Conservation (phyloP, 768 basidiomycete genomes). For the Lactarius deliciosus region DNA sequence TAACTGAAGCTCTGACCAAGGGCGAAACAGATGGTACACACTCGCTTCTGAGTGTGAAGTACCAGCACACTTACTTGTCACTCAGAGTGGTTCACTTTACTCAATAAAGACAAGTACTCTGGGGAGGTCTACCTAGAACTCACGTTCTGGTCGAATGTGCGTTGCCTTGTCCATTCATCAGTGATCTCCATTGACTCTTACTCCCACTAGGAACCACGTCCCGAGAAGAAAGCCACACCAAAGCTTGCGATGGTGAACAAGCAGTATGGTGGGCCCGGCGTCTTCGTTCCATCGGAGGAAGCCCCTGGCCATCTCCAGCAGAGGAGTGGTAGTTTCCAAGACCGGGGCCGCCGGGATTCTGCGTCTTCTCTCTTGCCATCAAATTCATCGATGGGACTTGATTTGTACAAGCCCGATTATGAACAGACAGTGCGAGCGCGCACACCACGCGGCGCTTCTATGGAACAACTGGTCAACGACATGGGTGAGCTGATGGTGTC, state of each 20-base stretch:
- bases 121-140: conserved; percentile 96
- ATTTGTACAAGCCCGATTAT: conserved; percentile 75
- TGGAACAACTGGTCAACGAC: conserved; percentile 60
- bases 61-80: conserved; percentile 24
- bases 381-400: conserved; percentile 57
- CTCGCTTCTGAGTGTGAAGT: neutral
- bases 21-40: conserved; percentile 93
- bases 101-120: conserved; percentile 87
- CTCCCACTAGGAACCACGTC: conserved; percentile 64
- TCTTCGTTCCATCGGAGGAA: conserved; percentile 53
- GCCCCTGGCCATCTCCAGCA: conserved; percentile 28
- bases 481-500: conserved; percentile 65
- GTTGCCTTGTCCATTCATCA: conserved; percentile 35
- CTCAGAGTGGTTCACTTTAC: conserved; percentile 91
- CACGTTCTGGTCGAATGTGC: conserved; percentile 94
- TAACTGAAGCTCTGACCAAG: conserved; percentile 87
- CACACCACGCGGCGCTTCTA: conserved; percentile 36
- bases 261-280: conserved; percentile 78
- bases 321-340: conserved; percentile 38
- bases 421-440: conserved; percentile 47
- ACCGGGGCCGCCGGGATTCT: conserved; percentile 49
- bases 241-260: conserved; percentile 52
- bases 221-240: conserved; percentile 60
- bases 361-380: conserved; percentile 61
- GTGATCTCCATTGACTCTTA: conserved; percentile 11